These are phyloP conservation scores for Aciculoconidium aculeatum DNA, from an alignment of 805 yeast genomes.

Conservation along the genomic window DNA sequence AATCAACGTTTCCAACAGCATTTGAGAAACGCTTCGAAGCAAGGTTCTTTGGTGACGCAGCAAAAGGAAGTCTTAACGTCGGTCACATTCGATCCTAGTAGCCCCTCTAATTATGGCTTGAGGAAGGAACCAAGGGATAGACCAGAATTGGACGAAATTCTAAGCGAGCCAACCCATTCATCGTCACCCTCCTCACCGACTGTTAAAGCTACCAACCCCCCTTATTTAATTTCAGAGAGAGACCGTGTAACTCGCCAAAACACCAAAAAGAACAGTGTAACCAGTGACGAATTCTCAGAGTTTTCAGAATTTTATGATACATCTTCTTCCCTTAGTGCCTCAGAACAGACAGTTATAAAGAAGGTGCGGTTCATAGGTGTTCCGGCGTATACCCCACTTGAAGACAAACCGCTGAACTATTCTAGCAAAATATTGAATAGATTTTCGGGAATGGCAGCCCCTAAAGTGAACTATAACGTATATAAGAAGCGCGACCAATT, in stretches of 20 bases:
- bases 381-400: slow-evolving; percentile 44
- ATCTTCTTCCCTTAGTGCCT: slow-evolving; percentile 10
- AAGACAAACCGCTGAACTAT: slow-evolving; percentile 48
- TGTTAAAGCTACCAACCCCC: slow-evolving; percentile 1
- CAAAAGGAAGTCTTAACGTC: slow-evolving; percentile 29
- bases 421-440: slow-evolving; percentile 30
- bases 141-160: too few species aligned
- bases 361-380: slow-evolving; percentile 51
- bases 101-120: slow-evolving; percentile 19
- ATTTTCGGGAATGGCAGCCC: slow-evolving; percentile 28
- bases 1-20: slow-evolving; percentile 36
- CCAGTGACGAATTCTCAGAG: background rate
- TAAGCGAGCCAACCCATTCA: too few species aligned
- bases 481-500: slow-evolving; percentile 31
- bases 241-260: slow-evolving; percentile 22
- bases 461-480: slow-evolving; percentile 6
- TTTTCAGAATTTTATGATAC: slow-evolving; percentile 2
- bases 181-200: too few species aligned
- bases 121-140: too few species aligned
- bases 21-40: slow-evolving; percentile 30
- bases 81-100: slow-evolving; percentile 36
- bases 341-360: slow-evolving; percentile 17
- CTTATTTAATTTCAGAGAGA: slow-evolving; percentile 6
- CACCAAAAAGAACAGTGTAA: slow-evolving; percentile 24
- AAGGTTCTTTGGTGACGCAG: slow-evolving; percentile 34